phyloP scores from a whole-genome alignment of 129 eudicot species.

The Erigeron canadensis region DNA sequence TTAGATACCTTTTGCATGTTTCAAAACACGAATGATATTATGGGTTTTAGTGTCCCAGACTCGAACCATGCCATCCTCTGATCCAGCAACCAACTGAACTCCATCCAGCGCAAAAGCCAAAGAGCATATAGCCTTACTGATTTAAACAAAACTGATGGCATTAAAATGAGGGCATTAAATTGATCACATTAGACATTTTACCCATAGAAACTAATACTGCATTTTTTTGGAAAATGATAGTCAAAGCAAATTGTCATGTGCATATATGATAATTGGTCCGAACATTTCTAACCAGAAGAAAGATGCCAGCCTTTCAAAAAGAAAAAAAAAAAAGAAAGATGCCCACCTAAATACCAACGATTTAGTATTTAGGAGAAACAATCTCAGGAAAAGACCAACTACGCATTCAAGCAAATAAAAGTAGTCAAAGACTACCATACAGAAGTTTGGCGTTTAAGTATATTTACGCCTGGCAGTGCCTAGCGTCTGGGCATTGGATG shows the following conservation, averaged over 20 bases:
- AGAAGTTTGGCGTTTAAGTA: no score
- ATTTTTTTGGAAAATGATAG: background rate
- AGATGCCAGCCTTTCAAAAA: background rate
- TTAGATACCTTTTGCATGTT: constrained; percentile 73
- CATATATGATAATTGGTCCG: background rate
- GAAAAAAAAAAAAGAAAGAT: no score
- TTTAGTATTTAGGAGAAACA: no score
- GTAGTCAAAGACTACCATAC: no score
- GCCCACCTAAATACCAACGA: background rate
- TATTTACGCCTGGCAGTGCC: no score
- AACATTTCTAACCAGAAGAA: background rate
- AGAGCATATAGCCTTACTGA: constrained; percentile 80
- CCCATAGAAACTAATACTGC: constrained; percentile 9
- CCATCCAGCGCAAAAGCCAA: constrained; percentile 81
- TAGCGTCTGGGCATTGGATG: no score
- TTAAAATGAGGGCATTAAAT: background rate
- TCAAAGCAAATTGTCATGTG: background rate
- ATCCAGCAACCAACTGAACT: constrained; percentile 73
- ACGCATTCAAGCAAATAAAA: no score
- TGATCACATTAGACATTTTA: background rate
- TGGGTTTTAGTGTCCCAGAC: constrained; percentile 79
- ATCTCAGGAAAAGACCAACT: no score
- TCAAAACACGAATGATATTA: constrained; percentile 71
- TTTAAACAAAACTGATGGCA: constrained; percentile 22
- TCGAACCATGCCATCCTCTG: constrained; percentile 92